A percentile compares a stretch with the other conserved stretches of the same genome.
These are phyloP conservation scores for Huntiella moniliformis DNA, from an alignment of 2,329 filamentous ascomycete genomes.

Conservation along the genomic window DNA sequence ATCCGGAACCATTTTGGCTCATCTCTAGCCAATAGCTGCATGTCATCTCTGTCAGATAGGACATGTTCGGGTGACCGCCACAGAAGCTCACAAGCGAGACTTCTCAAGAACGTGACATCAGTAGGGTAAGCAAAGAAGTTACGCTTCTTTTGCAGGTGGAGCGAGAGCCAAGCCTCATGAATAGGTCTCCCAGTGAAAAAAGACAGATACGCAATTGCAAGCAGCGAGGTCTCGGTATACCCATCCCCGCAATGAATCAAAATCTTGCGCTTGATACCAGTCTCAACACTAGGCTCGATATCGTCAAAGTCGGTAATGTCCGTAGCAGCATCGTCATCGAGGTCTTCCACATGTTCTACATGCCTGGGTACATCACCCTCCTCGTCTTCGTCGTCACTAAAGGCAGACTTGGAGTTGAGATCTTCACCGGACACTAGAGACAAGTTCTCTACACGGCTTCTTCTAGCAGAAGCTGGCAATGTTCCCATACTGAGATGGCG, in stretches of 20 bases:
- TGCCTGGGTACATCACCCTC: constrained; percentile 16
- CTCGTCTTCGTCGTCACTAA: constrained; percentile 12
- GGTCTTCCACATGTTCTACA: constrained; percentile 13
- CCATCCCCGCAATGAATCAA: constrained; percentile 89
- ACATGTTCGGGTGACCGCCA: constrained; percentile 41
- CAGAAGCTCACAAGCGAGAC: constrained; percentile 58
- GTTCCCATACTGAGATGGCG: constrained; percentile 60
- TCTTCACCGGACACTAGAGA: too few relatives aligned
- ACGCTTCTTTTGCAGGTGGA: constrained; percentile 63
- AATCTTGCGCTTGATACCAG: constrained; percentile 40
- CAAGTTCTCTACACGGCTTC: too few relatives aligned
- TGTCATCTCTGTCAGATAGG: constrained; percentile 12
- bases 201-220: constrained; percentile 83
- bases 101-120: constrained; percentile 65
- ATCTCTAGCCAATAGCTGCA: constrained; percentile 22
- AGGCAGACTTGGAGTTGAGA: constrained; percentile 13
- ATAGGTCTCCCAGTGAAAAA: constrained; percentile 69
- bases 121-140: constrained; percentile 95
- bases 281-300: constrained; percentile 19
- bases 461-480: constrained; percentile 14
- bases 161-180: constrained; percentile 67
- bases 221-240: constrained; percentile 83
- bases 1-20: constrained; percentile 66
- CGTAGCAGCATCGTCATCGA: constrained; percentile 9
- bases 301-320: constrained; percentile 25